These are phyloP conservation scores for Trebouxia gelatinosa DNA, from an alignment of 163 green algal genomes.

Conservation along the genomic window DNA sequence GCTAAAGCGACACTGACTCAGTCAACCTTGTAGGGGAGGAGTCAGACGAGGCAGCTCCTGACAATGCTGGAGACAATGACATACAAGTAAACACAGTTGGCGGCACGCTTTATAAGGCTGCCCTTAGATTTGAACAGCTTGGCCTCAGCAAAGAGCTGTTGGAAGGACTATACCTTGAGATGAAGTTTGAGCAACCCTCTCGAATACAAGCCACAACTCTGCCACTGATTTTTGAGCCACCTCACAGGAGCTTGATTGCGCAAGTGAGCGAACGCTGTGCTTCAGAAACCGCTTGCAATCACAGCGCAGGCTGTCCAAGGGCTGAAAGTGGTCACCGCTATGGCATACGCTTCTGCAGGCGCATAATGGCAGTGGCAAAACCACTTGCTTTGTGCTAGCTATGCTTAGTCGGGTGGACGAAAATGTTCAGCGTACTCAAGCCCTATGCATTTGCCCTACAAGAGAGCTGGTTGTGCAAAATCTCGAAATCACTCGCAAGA, in stretches of 20 bases:
- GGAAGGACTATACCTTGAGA: conserved; percentile 95
- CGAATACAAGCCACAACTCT: conserved; percentile 94
- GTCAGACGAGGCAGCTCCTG: too few relatives aligned
- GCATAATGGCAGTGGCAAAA: conserved; percentile 99
- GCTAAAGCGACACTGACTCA: too few relatives aligned
- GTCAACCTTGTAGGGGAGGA: too few relatives aligned
- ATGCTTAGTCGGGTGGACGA: conserved; percentile 93
- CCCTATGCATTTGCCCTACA: conserved; percentile 96
- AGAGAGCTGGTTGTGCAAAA: conserved; percentile 98
- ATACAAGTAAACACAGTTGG: not conserved
- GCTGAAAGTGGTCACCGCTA: too few relatives aligned
- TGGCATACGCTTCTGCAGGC: conserved; percentile 68
- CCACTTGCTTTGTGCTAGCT: conserved; percentile 97
- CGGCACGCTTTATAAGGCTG: conserved; percentile 77
- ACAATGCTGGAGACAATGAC: not conserved
- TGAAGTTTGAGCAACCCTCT: conserved; percentile 97
- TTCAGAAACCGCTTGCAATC: too few relatives aligned
- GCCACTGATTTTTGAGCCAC: conserved; percentile 92
- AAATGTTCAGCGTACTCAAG: conserved; percentile 65
- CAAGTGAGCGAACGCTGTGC: too few relatives aligned
- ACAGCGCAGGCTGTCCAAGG: too few relatives aligned
- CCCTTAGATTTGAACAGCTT: conserved; percentile 79
- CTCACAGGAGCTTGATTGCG: conserved; percentile 90
- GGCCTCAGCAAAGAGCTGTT: conserved; percentile 67
- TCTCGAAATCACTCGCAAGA: conserved; percentile 61